A percentile compares a stretch with the other conserved stretches of the same genome.
Conservation (phyloP, 208 protist genomes). For the Acanthamoeba royreba region DNA sequence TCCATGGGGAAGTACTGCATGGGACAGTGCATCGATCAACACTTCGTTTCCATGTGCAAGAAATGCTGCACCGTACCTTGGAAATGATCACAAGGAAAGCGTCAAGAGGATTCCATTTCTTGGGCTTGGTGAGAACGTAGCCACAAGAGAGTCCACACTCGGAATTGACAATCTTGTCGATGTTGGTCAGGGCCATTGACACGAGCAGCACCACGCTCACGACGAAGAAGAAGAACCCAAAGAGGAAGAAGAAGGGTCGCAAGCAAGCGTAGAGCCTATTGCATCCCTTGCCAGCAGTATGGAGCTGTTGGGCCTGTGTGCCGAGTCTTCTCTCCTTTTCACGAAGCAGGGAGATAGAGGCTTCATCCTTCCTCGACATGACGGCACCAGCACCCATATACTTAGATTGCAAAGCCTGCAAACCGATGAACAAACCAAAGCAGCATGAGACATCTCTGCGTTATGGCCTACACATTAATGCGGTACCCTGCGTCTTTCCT, state of each 20-base stretch:
- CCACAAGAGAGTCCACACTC: slow-evolving; percentile 35
- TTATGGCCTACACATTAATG: not conserved
- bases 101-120: slow-evolving; percentile 48
- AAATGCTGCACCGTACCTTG: not conserved
- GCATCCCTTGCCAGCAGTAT: not conserved
- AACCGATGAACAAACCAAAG: not conserved
- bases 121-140: slow-evolving; percentile 39
- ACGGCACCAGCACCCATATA: not conserved
- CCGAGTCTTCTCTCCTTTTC: not conserved
- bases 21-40: too few relatives aligned
- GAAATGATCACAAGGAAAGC: slow-evolving; percentile 37
- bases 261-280: not conserved
- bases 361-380: slow-evolving; percentile 13
- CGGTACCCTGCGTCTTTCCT: not conserved
- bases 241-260: slow-evolving; percentile 42
- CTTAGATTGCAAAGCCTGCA: not conserved
- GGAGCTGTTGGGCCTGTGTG: not conserved
- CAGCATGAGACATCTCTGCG: not conserved
- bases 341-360: not conserved
- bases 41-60: too few relatives aligned
- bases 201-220: slow-evolving; percentile 33
- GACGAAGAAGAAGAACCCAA: slow-evolving; percentile 48
- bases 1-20: slow-evolving; percentile 48
- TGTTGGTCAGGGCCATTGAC: slow-evolving; percentile 41
- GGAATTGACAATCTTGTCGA: slow-evolving; percentile 45